A percentile compares a stretch with the other conserved stretches of the same genome.
Conservation (phyloP, 768 basidiomycete genomes). For the Galerina sulciceps region DNA sequence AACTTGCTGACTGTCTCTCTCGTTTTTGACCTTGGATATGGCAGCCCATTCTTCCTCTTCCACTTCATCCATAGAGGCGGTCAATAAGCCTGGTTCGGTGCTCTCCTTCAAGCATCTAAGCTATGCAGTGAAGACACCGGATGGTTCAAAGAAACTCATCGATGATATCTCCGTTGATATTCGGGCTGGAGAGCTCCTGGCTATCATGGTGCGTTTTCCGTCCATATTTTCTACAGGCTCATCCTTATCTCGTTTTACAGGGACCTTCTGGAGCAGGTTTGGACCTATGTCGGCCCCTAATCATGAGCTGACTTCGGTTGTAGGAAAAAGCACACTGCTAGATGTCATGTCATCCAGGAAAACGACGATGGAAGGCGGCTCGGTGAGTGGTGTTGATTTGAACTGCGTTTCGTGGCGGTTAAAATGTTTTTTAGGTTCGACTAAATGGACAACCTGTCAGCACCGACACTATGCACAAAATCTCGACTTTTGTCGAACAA, state of each 20-base stretch:
- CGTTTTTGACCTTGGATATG: not conserved
- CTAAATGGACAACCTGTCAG: slow-evolving; percentile 35
- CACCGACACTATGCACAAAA: slow-evolving; percentile 37
- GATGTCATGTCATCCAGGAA: slow-evolving; percentile 50
- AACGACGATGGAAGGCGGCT: slow-evolving; percentile 27
- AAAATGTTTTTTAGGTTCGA: slow-evolving; percentile 23
- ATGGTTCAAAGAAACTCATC: slow-evolving; percentile 33
- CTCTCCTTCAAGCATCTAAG: slow-evolving; percentile 38
- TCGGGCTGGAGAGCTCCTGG: slow-evolving; percentile 42
- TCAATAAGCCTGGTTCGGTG: slow-evolving; percentile 22
- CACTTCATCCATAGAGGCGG: not conserved
- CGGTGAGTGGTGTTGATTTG: slow-evolving; percentile 26
- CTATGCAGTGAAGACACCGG: slow-evolving; percentile 31
- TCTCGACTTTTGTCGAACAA: slow-evolving; percentile 61
- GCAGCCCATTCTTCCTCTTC: slow-evolving; percentile 1
- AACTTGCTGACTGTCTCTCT: not conserved
- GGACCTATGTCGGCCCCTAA: slow-evolving; percentile 2
- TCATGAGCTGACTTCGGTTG: not conserved
- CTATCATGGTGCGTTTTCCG: slow-evolving; percentile 41
- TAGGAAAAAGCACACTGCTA: slow-evolving; percentile 49
- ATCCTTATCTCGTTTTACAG: slow-evolving; percentile 20
- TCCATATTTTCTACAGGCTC: not conserved
- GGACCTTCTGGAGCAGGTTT: slow-evolving; percentile 50
- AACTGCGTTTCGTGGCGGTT: not conserved
- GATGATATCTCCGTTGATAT: slow-evolving; percentile 45